Evolutionary conservation across 305 asterid species (phyloP).

Genomic region (Ajuga reptans): DNA sequence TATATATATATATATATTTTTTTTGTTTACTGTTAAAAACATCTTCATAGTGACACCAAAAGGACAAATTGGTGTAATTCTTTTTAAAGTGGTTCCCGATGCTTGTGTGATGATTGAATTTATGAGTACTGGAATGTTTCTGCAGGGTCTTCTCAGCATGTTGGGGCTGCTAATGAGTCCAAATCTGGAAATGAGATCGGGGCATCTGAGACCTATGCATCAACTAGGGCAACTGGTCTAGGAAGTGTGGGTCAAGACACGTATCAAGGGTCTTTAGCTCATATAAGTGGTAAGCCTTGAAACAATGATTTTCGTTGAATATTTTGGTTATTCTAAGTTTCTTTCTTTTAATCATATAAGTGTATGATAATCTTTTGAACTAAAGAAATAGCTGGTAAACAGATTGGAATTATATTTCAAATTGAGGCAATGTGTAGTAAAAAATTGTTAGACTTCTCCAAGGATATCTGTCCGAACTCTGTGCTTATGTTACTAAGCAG

Average conservation of each 20-base stretch:
- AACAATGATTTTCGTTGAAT: constrained; percentile 9
- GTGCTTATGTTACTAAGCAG: constrained; percentile 8
- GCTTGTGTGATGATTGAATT: constrained; percentile 8
- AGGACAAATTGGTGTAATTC: constrained; percentile 7
- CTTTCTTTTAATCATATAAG: constrained; percentile 6
- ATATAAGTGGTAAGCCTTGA: constrained; percentile 35
- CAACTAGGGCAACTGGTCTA: constrained; percentile 45
- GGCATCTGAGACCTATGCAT: constrained; percentile 49
- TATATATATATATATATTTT: no score
- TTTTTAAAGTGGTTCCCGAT: background rate
- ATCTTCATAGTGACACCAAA: background rate
- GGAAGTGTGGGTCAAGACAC: constrained; percentile 58
- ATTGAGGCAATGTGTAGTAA: background rate
- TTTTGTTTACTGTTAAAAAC: background rate
- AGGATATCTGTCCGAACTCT: background rate
- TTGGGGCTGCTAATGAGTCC: constrained; percentile 48
- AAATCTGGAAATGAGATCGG: constrained; percentile 57
- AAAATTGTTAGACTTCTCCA: background rate
- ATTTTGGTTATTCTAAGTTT: background rate
- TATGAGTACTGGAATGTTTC: constrained; percentile 22
- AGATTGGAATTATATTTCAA: background rate
- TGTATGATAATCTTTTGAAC: background rate
- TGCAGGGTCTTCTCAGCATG: constrained; percentile 57
- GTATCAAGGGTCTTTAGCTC: constrained; percentile 53
- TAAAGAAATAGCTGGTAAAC: background rate